Percentiles rank a stretch among this genome's conserved stretches.
These are phyloP conservation scores for Hirsutella thompsonii DNA, from an alignment of 2,329 filamentous ascomycete genomes.

Conservation along the genomic window DNA sequence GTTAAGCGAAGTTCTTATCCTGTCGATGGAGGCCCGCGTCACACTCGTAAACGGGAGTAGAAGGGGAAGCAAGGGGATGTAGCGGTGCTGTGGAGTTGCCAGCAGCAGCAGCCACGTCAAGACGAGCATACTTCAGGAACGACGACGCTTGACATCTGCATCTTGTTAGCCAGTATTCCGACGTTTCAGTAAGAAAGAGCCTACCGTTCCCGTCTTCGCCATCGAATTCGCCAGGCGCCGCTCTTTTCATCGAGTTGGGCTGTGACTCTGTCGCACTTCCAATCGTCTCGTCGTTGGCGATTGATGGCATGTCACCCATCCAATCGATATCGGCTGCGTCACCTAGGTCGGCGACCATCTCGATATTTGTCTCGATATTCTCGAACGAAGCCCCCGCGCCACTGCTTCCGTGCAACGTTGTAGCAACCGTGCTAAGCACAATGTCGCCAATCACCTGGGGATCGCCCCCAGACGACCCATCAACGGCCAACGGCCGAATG, in stretches of 20 bases:
- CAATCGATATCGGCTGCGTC: too few species aligned
- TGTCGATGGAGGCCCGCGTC: too few species aligned
- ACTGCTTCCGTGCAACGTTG: too few species aligned
- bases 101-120: constrained; percentile 6
- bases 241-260: constrained; percentile 1
- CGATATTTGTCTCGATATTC: too few species aligned
- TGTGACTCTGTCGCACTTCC: not conserved
- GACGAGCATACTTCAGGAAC: constrained; percentile 16
- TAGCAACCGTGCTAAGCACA: too few species aligned
- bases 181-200: not conserved
- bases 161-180: constrained; percentile 1
- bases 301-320: too few species aligned
- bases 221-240: constrained; percentile 6
- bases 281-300: not conserved
- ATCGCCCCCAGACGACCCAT: too few species aligned
- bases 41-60: not conserved
- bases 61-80: not conserved
- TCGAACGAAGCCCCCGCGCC: too few species aligned
- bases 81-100: not conserved
- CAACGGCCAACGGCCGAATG: too few species aligned
- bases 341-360: too few species aligned
- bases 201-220: constrained; percentile 21
- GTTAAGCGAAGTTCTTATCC: too few species aligned
- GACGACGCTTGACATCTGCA: constrained; percentile 38
- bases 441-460: too few species aligned